Evolutionary conservation across 2,329 filamentous ascomycete genomes (phyloP).

Genomic region (Botrytis aclada): DNA sequence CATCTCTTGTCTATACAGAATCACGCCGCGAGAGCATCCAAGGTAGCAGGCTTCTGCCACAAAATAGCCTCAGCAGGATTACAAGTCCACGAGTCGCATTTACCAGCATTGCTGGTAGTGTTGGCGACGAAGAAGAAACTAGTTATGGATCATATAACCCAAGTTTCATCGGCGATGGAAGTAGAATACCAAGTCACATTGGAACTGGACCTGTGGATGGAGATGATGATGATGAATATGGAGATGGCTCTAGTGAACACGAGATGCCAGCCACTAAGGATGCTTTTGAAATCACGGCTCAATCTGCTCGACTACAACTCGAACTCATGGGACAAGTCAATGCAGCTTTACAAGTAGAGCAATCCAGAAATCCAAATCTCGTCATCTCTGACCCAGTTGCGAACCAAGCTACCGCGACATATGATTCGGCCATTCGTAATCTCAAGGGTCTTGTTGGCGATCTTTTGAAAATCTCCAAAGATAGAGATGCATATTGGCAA

Average conservation of each 20-base stretch:
- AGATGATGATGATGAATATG: constrained; percentile 70
- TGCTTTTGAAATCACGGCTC: constrained; percentile 93
- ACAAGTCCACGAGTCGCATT: constrained; percentile 35
- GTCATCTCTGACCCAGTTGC: constrained; percentile 74
- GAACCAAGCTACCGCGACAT: constrained; percentile 74
- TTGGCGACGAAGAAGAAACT: constrained; percentile 52
- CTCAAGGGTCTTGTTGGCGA: constrained; percentile 82
- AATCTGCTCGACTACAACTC: constrained; percentile 88
- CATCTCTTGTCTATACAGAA: constrained; percentile 30
- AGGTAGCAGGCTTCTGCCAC: constrained; percentile 32
- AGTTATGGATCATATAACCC: constrained; percentile 54
- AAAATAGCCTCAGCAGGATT: constrained; percentile 30
- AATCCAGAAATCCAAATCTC: constrained; percentile 64
- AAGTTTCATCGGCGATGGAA: constrained; percentile 45
- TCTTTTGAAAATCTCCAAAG: constrained; percentile 84
- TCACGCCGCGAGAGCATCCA: constrained; percentile 48
- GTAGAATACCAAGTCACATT: constrained; percentile 31
- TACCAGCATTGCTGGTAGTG: constrained; percentile 36
- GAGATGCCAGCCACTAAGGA: constrained; percentile 80
- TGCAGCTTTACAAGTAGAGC: constrained; percentile 72
- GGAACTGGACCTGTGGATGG: constrained; percentile 45
- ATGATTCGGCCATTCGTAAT: constrained; percentile 85
- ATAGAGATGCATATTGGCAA: constrained; percentile 96
- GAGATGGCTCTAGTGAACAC: constrained; percentile 75
- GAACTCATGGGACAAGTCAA: constrained; percentile 87